Conservation (phyloP, 129 eudicot genomes). For the Erigeron canadensis region DNA sequence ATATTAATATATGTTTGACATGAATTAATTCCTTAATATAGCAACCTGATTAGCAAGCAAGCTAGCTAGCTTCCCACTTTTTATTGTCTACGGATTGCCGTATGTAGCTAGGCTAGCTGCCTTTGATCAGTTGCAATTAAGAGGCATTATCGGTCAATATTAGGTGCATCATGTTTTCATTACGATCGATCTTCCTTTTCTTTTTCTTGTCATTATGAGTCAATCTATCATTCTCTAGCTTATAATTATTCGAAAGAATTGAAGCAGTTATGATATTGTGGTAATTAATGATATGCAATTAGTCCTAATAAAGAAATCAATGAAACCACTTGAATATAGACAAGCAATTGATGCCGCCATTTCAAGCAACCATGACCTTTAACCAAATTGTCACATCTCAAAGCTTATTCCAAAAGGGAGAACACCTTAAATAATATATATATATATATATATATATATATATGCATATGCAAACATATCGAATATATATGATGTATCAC, state of each 20-base stretch:
- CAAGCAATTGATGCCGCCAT: conserved; percentile 34
- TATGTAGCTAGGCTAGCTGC: too few relatives aligned
- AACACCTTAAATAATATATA: conserved; percentile 33
- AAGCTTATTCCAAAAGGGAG: conserved; percentile 35
- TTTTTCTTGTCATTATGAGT: too few relatives aligned
- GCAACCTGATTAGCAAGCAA: not conserved
- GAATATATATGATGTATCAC: conserved; percentile 25
- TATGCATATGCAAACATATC: conserved; percentile 25
- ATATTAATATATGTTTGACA: not conserved
- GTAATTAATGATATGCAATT: conserved; percentile 22
- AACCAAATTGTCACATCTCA: conserved; percentile 66
- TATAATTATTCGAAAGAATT: too few relatives aligned
- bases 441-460: too few relatives aligned
- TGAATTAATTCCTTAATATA: not conserved
- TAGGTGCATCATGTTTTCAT: too few relatives aligned
- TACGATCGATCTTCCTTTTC: too few relatives aligned
- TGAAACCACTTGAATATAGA: conserved; percentile 27
- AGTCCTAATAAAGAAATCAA: conserved; percentile 3
- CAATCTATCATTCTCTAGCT: too few relatives aligned
- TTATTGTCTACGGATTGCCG: too few relatives aligned
- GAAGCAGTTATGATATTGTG: not conserved
- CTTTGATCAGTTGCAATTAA: too few relatives aligned
- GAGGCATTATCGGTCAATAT: too few relatives aligned
- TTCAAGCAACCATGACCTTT: conserved; percentile 69
- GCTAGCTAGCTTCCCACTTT: not conserved